Evolutionary conservation across 441 rosid species (phyloP).

Genomic region (California macrophylla): DNA sequence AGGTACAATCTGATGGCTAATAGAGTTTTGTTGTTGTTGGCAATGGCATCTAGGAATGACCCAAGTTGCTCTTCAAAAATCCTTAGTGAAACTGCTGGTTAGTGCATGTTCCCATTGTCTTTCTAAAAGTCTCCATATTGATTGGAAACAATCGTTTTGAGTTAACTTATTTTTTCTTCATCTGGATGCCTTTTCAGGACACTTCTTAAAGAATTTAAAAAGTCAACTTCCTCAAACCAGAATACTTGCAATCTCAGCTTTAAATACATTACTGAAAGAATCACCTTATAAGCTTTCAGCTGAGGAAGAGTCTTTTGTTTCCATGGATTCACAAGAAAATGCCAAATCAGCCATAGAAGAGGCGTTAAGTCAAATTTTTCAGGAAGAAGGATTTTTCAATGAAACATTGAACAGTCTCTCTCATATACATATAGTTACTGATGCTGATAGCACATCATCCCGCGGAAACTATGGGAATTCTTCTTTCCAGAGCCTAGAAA

Average conservation of each 20-base stretch:
- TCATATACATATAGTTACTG: conserved; percentile 84
- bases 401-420: conserved; percentile 93
- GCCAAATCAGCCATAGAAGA: conserved; percentile 69
- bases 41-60: conserved; percentile 76
- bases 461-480: conserved; percentile 81
- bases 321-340: conserved; percentile 33
- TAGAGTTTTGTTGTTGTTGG: conserved; percentile 86
- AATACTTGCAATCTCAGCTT: conserved; percentile 96
- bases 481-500: conserved; percentile 85
- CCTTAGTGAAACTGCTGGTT: conserved; percentile 84
- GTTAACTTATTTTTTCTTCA: conserved; percentile 12
- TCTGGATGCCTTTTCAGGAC: conserved; percentile 55
- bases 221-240: conserved; percentile 99
- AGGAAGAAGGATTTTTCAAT: conserved; percentile 80
- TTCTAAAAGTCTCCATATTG: conserved; percentile 13
- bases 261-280: conserved; percentile 85
- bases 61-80: conserved; percentile 64
- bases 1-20: conserved; percentile 99
- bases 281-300: conserved; percentile 74
- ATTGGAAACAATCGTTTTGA: conserved; percentile 5
- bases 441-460: conserved; percentile 62
- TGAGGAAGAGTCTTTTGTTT: conserved; percentile 33
- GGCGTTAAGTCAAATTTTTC: conserved; percentile 70
- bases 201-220: conserved; percentile 83
- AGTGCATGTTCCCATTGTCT: conserved; percentile 22